Conservation (phyloP, 164 flowering plant genomes). For the Vitis labrusca region DNA sequence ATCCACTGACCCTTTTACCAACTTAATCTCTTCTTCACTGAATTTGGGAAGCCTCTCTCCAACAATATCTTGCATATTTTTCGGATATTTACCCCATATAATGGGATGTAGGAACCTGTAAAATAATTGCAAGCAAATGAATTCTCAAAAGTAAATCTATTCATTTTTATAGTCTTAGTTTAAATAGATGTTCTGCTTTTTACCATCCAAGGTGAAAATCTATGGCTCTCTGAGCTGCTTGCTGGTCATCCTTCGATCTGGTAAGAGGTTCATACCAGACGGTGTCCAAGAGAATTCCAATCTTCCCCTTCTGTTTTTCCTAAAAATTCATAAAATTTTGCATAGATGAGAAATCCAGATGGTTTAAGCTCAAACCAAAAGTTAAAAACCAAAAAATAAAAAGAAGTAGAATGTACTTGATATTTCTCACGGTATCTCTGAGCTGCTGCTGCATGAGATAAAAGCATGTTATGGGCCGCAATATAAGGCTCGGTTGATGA, state of each 20-base stretch:
- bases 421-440: conserved; percentile 65
- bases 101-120: conserved; percentile 71
- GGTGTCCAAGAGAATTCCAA: conserved; percentile 73
- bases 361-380: too few species aligned
- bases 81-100: conserved; percentile 67
- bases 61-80: conserved; percentile 55
- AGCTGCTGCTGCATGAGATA: conserved; percentile 67
- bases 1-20: conserved; percentile 68
- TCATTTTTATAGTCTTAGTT: not conserved
- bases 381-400: not conserved
- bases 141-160: not conserved
- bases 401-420: conserved; percentile 31
- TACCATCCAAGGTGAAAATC: conserved; percentile 83
- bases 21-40: conserved; percentile 44
- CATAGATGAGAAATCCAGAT: not conserved
- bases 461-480: conserved; percentile 61
- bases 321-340: conserved; percentile 11
- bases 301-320: conserved; percentile 62
- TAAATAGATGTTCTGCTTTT: conserved; percentile 4
- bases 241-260: conserved; percentile 43
- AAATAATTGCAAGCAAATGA: too few species aligned
- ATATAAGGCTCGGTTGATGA: conserved; percentile 79
- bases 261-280: conserved; percentile 82
- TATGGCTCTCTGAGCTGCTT: conserved; percentile 77
- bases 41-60: conserved; percentile 63